phyloP scores from a whole-genome alignment of 2,329 filamentous ascomycete species.

The Aspergillus calidoustus region DNA sequence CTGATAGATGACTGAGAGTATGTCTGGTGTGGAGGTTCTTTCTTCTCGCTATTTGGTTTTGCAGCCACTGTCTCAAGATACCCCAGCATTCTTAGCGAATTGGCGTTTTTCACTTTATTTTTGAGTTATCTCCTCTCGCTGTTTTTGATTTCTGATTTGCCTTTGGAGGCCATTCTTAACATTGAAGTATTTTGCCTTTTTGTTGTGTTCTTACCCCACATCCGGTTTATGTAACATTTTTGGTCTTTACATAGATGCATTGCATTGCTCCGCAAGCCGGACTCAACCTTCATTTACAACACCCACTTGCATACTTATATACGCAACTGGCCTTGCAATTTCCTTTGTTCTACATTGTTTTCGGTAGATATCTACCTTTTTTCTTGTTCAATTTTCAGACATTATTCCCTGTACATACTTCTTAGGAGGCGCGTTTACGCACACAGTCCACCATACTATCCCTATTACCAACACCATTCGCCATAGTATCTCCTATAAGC shows the following conservation, averaged over 20 bases:
- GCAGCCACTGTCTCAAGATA: constrained; percentile 29
- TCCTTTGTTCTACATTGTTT: constrained; percentile 17
- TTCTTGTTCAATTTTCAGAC: background rate
- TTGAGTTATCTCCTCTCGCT: constrained; percentile 6
- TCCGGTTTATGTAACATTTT: constrained; percentile 3
- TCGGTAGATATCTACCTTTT: constrained; percentile 1
- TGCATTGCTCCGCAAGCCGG: background rate
- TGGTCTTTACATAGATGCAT: constrained; percentile 1
- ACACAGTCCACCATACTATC: background rate
- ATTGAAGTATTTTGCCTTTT: background rate
- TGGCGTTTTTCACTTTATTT: constrained; percentile 20
- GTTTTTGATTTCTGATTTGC: background rate
- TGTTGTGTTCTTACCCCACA: background rate
- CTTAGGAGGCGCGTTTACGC: too few species aligned
- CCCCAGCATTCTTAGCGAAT: constrained; percentile 31
- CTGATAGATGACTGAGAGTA: background rate
- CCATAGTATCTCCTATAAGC: background rate
- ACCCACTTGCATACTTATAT: background rate
- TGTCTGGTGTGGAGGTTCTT: constrained; percentile 13
- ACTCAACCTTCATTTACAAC: background rate
- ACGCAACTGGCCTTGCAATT: constrained; percentile 10
- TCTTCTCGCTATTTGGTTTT: constrained; percentile 16
- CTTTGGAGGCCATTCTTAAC: background rate
- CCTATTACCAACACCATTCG: background rate
- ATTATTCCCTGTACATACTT: background rate